Evolutionary conservation across 108 stramenopile species (phyloP).

Genomic region (Pseudonitzschia multistriata): DNA sequence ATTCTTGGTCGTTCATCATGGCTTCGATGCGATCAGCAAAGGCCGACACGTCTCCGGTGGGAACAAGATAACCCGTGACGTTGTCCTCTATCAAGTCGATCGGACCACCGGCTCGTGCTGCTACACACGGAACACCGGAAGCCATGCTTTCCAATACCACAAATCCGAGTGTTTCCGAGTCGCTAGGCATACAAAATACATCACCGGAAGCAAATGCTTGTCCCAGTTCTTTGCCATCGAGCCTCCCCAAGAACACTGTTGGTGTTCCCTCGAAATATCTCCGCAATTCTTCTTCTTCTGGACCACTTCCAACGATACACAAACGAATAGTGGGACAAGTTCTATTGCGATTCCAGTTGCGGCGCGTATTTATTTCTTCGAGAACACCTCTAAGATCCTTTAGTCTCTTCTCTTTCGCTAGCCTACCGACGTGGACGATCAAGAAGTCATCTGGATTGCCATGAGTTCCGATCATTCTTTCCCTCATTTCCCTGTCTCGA

Average conservation of each 20-base stretch:
- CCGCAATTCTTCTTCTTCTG: slow-evolving; percentile 36
- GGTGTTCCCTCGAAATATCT: slow-evolving; percentile 47
- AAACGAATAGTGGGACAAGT: slow-evolving; percentile 44
- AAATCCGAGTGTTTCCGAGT: slow-evolving; percentile 83
- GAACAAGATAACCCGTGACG: slow-evolving; percentile 67
- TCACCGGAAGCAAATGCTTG: slow-evolving; percentile 74
- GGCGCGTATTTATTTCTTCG: slow-evolving; percentile 52
- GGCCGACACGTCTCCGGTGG: slow-evolving; percentile 49
- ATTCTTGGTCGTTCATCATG: neutral
- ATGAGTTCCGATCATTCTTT: slow-evolving; percentile 44
- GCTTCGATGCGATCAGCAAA: slow-evolving; percentile 32
- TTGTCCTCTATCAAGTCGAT: slow-evolving; percentile 69
- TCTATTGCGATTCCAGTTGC: slow-evolving; percentile 75
- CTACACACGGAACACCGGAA: slow-evolving; percentile 82
- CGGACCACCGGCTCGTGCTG: slow-evolving; percentile 70
- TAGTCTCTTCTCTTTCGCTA: slow-evolving; percentile 86
- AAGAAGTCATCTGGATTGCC: slow-evolving; percentile 78
- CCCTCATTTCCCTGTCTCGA: slow-evolving; percentile 49
- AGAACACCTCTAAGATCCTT: slow-evolving; percentile 69
- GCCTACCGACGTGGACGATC: slow-evolving; percentile 88
- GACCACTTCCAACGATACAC: slow-evolving; percentile 67
- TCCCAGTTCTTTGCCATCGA: slow-evolving; percentile 46
- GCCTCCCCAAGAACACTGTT: slow-evolving; percentile 53
- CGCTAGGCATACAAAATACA: slow-evolving; percentile 78
- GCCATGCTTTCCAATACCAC: slow-evolving; percentile 93